phyloP scores from a whole-genome alignment of 441 rosid genomes.

The Adansonia gregorii region DNA sequence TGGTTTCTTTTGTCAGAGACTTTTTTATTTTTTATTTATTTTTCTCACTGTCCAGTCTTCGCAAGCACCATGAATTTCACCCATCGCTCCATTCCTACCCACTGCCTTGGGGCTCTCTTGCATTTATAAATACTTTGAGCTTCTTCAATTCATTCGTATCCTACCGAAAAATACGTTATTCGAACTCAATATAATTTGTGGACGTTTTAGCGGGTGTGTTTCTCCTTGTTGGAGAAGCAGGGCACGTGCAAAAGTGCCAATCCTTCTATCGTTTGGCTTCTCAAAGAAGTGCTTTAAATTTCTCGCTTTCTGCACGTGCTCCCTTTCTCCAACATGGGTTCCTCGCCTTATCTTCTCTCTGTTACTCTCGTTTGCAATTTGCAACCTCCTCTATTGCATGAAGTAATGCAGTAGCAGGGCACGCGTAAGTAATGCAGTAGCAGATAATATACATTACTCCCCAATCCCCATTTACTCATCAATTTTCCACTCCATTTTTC shows the following conservation, averaged over 20 bases:
- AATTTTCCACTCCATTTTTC: neutral
- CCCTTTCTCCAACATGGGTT: slow-evolving; percentile 32
- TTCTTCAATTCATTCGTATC: slow-evolving; percentile 19
- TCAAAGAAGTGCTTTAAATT: neutral
- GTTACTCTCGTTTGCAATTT: slow-evolving; percentile 1
- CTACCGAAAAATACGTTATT: neutral
- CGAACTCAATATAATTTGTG: neutral
- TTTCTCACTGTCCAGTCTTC: neutral
- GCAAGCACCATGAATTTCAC: slow-evolving; percentile 28
- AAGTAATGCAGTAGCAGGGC: neutral
- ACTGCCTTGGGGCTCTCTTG: neutral
- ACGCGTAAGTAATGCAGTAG: neutral
- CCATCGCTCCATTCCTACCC: slow-evolving; percentile 20
- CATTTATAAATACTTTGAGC: slow-evolving; percentile 32
- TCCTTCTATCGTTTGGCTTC: slow-evolving; percentile 4
- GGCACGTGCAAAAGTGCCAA: slow-evolving; percentile 86
- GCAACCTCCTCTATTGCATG: neutral
- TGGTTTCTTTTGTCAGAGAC: slow-evolving; percentile 19
- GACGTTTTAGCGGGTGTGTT: slow-evolving; percentile 42
- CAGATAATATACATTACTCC: neutral
- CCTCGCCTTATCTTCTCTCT: slow-evolving; percentile 17
- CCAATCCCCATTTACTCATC: slow-evolving; percentile 13
- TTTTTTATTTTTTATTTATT: slow-evolving; percentile 6
- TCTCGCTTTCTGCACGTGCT: slow-evolving; percentile 27
- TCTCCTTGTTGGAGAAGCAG: slow-evolving; percentile 99